phyloP scores from a whole-genome alignment of 805 yeast genomes.

The Candida hungchunana region DNA sequence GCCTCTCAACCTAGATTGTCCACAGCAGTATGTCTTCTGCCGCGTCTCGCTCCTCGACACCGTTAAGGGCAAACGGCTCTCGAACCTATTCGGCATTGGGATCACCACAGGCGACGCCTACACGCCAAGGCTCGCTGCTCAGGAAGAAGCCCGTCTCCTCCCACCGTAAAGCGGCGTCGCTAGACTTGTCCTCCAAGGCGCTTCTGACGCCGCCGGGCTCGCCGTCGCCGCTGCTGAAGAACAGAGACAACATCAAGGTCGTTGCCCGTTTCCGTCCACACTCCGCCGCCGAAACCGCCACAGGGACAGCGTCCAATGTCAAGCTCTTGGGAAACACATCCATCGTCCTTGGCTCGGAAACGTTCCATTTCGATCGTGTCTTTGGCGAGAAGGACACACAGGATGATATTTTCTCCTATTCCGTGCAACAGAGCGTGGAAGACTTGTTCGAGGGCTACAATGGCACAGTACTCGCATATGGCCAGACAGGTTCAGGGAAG shows the following conservation, averaged over 20 bases:
- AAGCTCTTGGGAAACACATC: constrained; percentile 12
- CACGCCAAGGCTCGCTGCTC: too few species aligned
- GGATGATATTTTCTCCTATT: constrained; percentile 51
- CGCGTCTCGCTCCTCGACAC: too few species aligned
- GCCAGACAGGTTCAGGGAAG: constrained; percentile 78
- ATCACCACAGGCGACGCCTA: too few species aligned
- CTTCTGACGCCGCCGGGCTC: constrained; percentile 10
- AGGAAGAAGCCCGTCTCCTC: too few species aligned
- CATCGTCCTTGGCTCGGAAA: constrained; percentile 15
- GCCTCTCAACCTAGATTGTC: too few species aligned
- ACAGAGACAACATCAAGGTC: constrained; percentile 48
- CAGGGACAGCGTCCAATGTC: constrained; percentile 3
- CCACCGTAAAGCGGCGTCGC: too few species aligned
- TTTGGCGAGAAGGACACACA: constrained; percentile 53
- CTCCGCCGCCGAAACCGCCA: constrained; percentile 30
- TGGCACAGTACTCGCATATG: constrained; percentile 74
- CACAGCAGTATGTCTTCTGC: too few species aligned
- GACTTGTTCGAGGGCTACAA: constrained; percentile 74
- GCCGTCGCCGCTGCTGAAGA: constrained; percentile 4
- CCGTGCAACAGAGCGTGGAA: constrained; percentile 58
- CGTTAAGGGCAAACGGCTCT: too few species aligned
- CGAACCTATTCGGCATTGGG: too few species aligned
- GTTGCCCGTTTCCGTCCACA: constrained; percentile 70
- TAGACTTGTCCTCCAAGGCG: background rate
- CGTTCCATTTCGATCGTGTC: constrained; percentile 62